Base-by-base conservation (phyloP, 768 basidiomycete species). In the Xerocomus brunneocitrinus region DNA sequence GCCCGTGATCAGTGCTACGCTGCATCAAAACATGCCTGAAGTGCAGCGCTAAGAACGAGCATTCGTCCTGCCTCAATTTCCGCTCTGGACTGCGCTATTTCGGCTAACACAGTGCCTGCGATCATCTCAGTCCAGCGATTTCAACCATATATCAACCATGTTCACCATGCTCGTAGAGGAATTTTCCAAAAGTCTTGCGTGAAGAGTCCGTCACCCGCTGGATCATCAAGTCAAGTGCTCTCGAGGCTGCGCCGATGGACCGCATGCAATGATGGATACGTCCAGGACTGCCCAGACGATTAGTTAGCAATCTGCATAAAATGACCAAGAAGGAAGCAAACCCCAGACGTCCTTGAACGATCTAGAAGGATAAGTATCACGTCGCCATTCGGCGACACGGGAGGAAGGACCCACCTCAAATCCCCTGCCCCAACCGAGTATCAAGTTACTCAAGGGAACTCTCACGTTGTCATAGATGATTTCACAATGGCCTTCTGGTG, bases 261-360 rank as follows among this genome's bases (percentile, higher is more conserved):
- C 97, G 85, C 97, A 99, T 99, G 76, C 95, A 97, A 66, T 95
- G 91, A 64, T 95, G 94, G 62, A 95, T 89, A 51, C 94, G 87
- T n/a, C 94, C 94, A 47, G 94, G 94, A 39, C 91, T 92, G 38
- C 60, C 44, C 46, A 38, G 31, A 43, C 35, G 7, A 34, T 58
- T 2, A 47, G 25, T 27, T 24, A 53, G 19, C 19, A 47, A 25
- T 19, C 27, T 14, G 2, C 24, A 3, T 39, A 39, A 34, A 3
- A 50, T 30, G 14, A 47, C 1, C 31, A 35, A 31, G 46, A 24
- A 35, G 40, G 40, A 51, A 10, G 63, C 79, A 44, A 67, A 89
- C 89, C 94, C 95, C 49, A 98, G 84, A 57, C 95, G 90, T 40
- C 94, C 94, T 81, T 98, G 95, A 56, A 98, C 90, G 58, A 95